A percentile compares a stretch with the other conserved stretches of the same genome.
These are phyloP conservation scores for Phytophthora pistaciae DNA, from an alignment of 352 stramenopile genomes.

Conservation along the genomic window DNA sequence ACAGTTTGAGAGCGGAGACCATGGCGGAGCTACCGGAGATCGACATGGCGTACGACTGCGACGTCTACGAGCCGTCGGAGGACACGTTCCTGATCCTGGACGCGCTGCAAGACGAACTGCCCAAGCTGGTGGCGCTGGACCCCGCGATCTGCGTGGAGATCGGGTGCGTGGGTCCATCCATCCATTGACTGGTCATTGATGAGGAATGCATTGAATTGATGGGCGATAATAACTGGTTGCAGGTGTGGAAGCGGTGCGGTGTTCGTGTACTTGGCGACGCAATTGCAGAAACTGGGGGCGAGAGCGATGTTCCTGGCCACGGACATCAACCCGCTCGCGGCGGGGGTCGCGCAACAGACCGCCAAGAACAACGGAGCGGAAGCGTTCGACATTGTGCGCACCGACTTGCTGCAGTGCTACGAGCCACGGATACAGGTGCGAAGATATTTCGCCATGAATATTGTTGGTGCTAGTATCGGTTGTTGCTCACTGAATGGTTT, in stretches of 20 bases:
- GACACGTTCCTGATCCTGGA: constrained; percentile 98
- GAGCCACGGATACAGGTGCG: constrained; percentile 62
- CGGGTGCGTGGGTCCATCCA: constrained; percentile 51
- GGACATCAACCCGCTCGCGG: constrained; percentile 95
- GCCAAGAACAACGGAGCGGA: constrained; percentile 84
- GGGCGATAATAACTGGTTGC: not conserved
- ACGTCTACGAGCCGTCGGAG: constrained; percentile 98
- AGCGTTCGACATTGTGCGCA: constrained; percentile 82
- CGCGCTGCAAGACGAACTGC: constrained; percentile 91
- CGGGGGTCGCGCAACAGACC: constrained; percentile 84
- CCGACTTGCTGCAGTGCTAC: constrained; percentile 83
- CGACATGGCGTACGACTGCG: constrained; percentile 79
- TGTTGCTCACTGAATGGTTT: not conserved
- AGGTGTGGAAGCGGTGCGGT: constrained; percentile 74
- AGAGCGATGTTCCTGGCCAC: constrained; percentile 80
- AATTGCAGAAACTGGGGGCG: constrained; percentile 69
- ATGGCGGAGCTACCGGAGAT: constrained; percentile 72
- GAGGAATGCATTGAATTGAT: not conserved
- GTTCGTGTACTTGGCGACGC: constrained; percentile 83
- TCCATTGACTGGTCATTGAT: not conserved
- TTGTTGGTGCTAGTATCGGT: too few relatives aligned
- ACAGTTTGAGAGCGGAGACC: constrained; percentile 5
- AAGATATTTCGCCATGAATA: too few relatives aligned
- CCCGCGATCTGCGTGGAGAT: constrained; percentile 91
- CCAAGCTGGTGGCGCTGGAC: constrained; percentile 58